Evolutionary conservation across 768 basidiomycete genomes (phyloP), one percentile per base, ranked within the genome.

Genomic region (Tulasnella sp.): DNA sequence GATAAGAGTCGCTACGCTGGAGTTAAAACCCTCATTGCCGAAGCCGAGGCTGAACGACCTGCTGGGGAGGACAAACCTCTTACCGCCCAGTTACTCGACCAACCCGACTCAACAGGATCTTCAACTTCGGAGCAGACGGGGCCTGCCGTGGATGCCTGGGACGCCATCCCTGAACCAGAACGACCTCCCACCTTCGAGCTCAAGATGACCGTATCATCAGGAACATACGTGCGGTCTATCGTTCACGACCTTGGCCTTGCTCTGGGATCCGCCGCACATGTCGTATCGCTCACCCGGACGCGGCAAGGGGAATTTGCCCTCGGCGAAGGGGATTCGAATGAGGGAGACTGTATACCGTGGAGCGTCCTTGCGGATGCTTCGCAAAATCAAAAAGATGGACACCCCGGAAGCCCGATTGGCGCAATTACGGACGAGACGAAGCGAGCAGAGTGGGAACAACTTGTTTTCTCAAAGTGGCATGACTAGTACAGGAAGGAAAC

Each of bases 201-300:
- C 78, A 88, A 88, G 75, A 97, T 99, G 96, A 91, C 87, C 78
- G 97, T 99, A 7, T 96, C 96, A 11, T 93, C 93, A 36, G 97
- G 97, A 52, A 99, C 97, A 17, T 99, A 99, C 80, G 96, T 99
- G 74, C 91, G 97, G 71, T 96, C 93, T 0, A 91, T 99, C 79
- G 91, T 96, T 58, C 95, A 99, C 82, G 97, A 99, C 82, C 86
- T 99, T 9, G 94, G 92, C 19, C 89, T 89, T 78, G 88, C 90
- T 1, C 81, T 99, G 25, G 93, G 91, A 1, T 93, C 92, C 34
- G 93, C 93, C 5, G 97, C 95, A 0, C 95, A 97, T 82, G 96
- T 99, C 52, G 96, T 97, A 64, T 93, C 91, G 9, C 87, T 99
- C 77, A 92, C 89, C 17, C 89, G 97, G 42, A 90, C 91, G n/a